Conservation (phyloP, 2,329 filamentous ascomycete species). For the Botrytis tulipae region DNA sequence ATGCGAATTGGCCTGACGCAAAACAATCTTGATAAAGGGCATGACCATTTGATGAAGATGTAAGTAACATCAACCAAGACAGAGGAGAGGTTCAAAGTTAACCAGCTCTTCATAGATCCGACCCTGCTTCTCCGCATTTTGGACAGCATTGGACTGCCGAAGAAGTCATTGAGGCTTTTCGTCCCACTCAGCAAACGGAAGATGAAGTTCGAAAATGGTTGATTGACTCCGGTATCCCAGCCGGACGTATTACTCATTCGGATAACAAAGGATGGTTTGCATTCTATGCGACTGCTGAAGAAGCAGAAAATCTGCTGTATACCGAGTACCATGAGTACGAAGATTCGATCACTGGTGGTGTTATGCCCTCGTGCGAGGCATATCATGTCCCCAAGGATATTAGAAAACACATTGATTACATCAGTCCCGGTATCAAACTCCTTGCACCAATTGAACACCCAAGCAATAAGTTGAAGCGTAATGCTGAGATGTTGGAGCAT, state of each 20-base stretch:
- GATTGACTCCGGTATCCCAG: slow-evolving; percentile 36
- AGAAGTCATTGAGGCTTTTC: slow-evolving; percentile 39
- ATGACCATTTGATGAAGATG: slow-evolving; percentile 34
- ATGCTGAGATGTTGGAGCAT: slow-evolving; percentile 4
- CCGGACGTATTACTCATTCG: slow-evolving; percentile 38
- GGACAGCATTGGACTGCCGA: slow-evolving; percentile 40
- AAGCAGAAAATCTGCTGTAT: slow-evolving; percentile 40
- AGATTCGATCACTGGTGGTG: slow-evolving; percentile 42
- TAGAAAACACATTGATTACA: slow-evolving; percentile 51
- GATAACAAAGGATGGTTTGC: slow-evolving; percentile 42
- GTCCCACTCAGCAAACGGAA: slow-evolving; percentile 37
- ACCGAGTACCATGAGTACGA: slow-evolving; percentile 44
- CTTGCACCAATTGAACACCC: slow-evolving; percentile 41
- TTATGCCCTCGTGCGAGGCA: slow-evolving; percentile 41
- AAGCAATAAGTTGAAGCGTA: slow-evolving; percentile 22
- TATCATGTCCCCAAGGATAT: slow-evolving; percentile 48
- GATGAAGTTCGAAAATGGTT: slow-evolving; percentile 40
- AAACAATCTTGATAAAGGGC: slow-evolving; percentile 29
- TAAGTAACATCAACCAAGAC: slow-evolving; percentile 22
- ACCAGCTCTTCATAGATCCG: slow-evolving; percentile 27
- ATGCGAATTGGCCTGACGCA: slow-evolving; percentile 34
- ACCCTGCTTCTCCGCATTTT: slow-evolving; percentile 36
- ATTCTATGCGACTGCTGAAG: slow-evolving; percentile 40
- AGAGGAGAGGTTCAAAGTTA: not conserved
- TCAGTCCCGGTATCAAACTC: slow-evolving; percentile 47